These are phyloP conservation scores for Aquanectria penicillioides DNA, from an alignment of 2,329 filamentous ascomycete species.

Conservation along the genomic window DNA sequence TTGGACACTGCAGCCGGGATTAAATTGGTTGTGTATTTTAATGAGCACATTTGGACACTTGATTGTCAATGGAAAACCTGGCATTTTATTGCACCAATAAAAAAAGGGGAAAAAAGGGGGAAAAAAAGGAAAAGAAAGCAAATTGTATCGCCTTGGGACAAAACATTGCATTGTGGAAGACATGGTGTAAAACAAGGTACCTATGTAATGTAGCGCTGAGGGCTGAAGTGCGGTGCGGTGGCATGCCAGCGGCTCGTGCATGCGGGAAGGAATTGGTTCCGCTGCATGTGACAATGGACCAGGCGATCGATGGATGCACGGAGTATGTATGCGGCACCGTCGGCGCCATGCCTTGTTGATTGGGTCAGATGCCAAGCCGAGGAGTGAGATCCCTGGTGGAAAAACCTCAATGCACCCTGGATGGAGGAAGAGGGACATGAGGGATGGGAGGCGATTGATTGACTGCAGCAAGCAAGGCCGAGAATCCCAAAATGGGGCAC, in stretches of 20 bases:
- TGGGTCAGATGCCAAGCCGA: too few relatives aligned
- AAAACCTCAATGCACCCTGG: too few relatives aligned
- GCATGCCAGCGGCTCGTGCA: conserved; percentile 25
- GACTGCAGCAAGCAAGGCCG: too few relatives aligned
- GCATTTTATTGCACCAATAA: background rate
- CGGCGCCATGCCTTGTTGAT: too few relatives aligned
- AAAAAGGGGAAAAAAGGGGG: background rate
- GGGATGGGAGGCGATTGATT: too few relatives aligned
- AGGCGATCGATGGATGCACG: background rate
- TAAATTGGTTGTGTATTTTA: conserved; percentile 5
- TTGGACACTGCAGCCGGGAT: background rate
- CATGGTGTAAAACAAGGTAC: background rate
- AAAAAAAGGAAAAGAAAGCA: too few relatives aligned
- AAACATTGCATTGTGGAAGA: too few relatives aligned
- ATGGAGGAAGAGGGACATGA: too few relatives aligned
- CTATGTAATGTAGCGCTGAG: background rate
- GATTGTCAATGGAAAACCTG: background rate
- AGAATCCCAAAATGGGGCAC: too few relatives aligned
- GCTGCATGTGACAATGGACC: background rate
- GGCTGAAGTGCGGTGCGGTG: background rate
- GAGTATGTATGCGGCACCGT: too few relatives aligned
- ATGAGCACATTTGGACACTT: conserved; percentile 1
- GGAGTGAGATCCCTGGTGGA: too few relatives aligned
- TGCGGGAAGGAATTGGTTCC: conserved; percentile 8
- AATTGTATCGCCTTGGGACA: too few relatives aligned